Evolutionary conservation across 1,139 yeast species (phyloP), one percentile per base, ranked within the genome.

Genomic region (Hyphopichia wangnamkhiaoensis): DNA sequence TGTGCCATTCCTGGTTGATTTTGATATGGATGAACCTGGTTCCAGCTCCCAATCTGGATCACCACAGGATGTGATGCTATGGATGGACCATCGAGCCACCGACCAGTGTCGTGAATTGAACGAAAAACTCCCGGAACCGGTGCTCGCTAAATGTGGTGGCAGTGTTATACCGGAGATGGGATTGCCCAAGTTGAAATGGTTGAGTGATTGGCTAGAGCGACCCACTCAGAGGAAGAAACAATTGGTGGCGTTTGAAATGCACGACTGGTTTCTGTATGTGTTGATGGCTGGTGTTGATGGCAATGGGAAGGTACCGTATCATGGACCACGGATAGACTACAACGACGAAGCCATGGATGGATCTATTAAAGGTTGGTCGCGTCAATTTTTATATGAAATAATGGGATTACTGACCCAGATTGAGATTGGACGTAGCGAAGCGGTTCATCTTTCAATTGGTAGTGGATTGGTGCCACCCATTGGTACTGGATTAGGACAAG

Each of bases 11-110:
- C 59, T 61, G 35, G 50, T 54, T 36, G 54, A 54, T 19, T 46
- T 51, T 31, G 32, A 37, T 29, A 31, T 41, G 14, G 39, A 40
- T 10, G 42, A 38, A 4, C 5, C 14, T n/a, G n/a, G n/a, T n/a
- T n/a, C n/a, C n/a, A 4, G 5, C 8, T 14, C 9, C 10, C 14
- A 29, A 35, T 16, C 33, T 41, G 0, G 49, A 50, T 9, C 67
- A n/a, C n/a, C n/a, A n/a, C n/a, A 68, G 31, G 78, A 78, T 48
- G 63, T 79, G 2, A 61, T 80, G 5, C 62, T 80, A 38, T 80
- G 85, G 84, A 80, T 79, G 84, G 84, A 80, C 48, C 61, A 65
- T n/a, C 54, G 76, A 37, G 60, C 80, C 5, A 44, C 39, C 1
- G 37, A 47, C 3, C 72, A 76, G 46, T 53, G 73, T 2, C 32